These are phyloP conservation scores for Termitomyces sp. DNA, from an alignment of 768 basidiomycete genomes.

Conservation along the genomic window DNA sequence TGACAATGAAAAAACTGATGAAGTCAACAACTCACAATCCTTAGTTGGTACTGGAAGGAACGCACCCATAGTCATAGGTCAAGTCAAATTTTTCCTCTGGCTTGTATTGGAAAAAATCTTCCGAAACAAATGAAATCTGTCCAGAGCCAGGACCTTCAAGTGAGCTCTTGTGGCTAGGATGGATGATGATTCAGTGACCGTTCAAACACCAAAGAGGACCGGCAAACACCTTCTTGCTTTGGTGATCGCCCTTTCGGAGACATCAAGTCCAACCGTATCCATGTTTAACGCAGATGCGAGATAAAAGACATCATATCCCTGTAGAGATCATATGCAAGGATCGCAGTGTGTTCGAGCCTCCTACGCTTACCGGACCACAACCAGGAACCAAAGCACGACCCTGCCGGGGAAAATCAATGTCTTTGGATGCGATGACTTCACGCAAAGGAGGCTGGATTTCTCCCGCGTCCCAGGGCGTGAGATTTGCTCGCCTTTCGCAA, in stretches of 20 bases:
- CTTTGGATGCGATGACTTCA: slow-evolving; percentile 41
- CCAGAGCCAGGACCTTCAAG: slow-evolving; percentile 11
- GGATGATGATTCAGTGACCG: not conserved
- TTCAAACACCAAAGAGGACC: not conserved
- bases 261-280: slow-evolving; percentile 47
- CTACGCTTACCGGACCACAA: not conserved
- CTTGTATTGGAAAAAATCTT: slow-evolving; percentile 52
- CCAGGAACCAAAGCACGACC: slow-evolving; percentile 26
- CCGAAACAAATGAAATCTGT: slow-evolving; percentile 30
- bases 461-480: slow-evolving; percentile 64
- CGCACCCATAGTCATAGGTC: slow-evolving; percentile 61
- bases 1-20: slow-evolving; percentile 64
- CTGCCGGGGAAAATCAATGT: slow-evolving; percentile 33
- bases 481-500: slow-evolving; percentile 23
- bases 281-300: slow-evolving; percentile 45
- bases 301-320: slow-evolving; percentile 60
- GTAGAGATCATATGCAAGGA: not conserved
- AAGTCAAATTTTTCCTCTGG: slow-evolving; percentile 39
- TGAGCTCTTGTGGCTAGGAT: not conserved
- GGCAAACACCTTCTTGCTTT: slow-evolving; percentile 33
- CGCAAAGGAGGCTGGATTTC: slow-evolving; percentile 48
- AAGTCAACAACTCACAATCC: too few species aligned
- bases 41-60: not conserved
- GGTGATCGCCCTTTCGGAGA: slow-evolving; percentile 47
- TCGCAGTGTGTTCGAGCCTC: too few species aligned